These are phyloP conservation scores for Lolium rigidum DNA, from an alignment of 176 grass and related monocot genomes.

Conservation along the genomic window DNA sequence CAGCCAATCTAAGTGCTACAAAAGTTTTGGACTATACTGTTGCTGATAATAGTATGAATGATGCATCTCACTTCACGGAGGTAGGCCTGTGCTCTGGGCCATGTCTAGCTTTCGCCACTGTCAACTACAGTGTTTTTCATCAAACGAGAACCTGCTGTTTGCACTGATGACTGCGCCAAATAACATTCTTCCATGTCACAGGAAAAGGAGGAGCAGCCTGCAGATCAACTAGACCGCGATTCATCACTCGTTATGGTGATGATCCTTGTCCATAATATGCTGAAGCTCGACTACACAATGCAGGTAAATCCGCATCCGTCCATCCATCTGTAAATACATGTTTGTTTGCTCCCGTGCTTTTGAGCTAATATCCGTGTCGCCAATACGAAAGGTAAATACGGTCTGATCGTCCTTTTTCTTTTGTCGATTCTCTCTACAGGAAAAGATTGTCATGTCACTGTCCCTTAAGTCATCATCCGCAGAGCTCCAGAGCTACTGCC, in stretches of 20 bases:
- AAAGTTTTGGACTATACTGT: background rate
- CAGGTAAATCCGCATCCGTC: constrained; percentile 1
- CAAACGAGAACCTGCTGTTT: background rate
- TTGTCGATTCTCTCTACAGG: constrained; percentile 46
- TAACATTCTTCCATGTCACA: constrained; percentile 32
- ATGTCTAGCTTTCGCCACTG: background rate
- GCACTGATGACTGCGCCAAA: background rate
- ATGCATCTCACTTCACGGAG: constrained; percentile 19
- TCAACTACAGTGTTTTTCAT: background rate
- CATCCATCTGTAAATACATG: background rate
- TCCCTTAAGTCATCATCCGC: constrained; percentile 49
- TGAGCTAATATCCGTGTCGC: no score
- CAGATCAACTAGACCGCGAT: constrained; percentile 40
- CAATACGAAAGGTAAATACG: no score
- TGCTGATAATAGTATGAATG: background rate
- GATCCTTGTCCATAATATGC: constrained; percentile 55
- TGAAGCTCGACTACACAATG: constrained; percentile 67
- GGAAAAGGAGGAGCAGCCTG: constrained; percentile 33
- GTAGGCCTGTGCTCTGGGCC: background rate
- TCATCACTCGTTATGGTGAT: constrained; percentile 46
- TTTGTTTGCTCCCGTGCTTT: constrained; percentile 12
- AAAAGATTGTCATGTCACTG: constrained; percentile 60
- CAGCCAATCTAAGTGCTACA: constrained; percentile 40
- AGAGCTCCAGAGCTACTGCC: constrained; percentile 66
- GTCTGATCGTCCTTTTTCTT: background rate